These are phyloP conservation scores for Ramichloridium luteum DNA, from an alignment of 2,329 filamentous ascomycete species.

Conservation along the genomic window DNA sequence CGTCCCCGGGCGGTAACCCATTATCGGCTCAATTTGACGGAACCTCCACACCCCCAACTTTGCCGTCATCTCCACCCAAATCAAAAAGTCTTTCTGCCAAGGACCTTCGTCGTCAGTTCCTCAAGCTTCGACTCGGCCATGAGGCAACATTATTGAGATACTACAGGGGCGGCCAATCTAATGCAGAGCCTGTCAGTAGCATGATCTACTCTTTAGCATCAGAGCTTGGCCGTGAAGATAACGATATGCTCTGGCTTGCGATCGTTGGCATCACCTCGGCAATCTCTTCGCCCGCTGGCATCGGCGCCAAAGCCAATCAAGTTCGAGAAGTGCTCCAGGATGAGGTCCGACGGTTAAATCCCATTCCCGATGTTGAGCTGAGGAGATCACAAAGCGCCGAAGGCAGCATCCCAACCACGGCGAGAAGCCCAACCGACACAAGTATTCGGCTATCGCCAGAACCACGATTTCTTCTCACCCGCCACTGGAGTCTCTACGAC, in stretches of 20 bases:
- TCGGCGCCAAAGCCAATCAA: constrained; percentile 59
- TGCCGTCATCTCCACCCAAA: constrained; percentile 44
- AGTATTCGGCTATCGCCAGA: constrained; percentile 88
- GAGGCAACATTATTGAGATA: constrained; percentile 67
- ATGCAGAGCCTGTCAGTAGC: constrained; percentile 88
- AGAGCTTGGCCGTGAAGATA: constrained; percentile 90
- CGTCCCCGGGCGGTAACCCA: constrained; percentile 41
- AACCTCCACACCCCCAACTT: constrained; percentile 22
- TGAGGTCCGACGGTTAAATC: constrained; percentile 87
- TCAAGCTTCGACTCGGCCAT: constrained; percentile 65
- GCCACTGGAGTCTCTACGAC: constrained; percentile 96
- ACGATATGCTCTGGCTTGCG: constrained; percentile 86
- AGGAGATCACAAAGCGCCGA: constrained; percentile 48
- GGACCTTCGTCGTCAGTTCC: constrained; percentile 57
- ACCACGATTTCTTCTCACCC: constrained; percentile 79
- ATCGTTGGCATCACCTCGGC: constrained; percentile 93
- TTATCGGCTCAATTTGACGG: constrained; percentile 23
- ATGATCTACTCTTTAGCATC: constrained; percentile 91
- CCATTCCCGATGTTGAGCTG: constrained; percentile 48
- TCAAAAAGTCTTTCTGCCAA: constrained; percentile 56
- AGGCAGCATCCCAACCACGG: constrained; percentile 81
- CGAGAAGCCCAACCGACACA: constrained; percentile 77
- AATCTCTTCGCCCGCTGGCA: constrained; percentile 54
- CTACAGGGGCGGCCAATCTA: constrained; percentile 77
- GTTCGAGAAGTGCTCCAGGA: constrained; percentile 80